These are phyloP conservation scores for Holtermannia corniformis DNA, from an alignment of 768 basidiomycete species.

Conservation along the genomic window DNA sequence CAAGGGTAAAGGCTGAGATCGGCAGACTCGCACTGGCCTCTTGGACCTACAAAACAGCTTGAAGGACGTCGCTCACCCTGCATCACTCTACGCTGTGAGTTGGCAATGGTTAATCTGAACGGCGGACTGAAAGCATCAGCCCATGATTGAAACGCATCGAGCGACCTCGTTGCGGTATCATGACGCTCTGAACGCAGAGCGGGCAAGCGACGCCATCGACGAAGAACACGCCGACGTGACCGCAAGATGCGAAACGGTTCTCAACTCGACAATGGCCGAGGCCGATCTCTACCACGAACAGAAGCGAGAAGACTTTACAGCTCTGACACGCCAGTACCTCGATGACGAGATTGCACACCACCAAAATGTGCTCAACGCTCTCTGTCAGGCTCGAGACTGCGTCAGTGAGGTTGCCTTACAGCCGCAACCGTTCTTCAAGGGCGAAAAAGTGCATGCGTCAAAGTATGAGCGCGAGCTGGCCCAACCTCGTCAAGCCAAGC, in stretches of 20 bases:
- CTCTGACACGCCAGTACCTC: background rate
- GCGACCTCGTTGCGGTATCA: conserved; percentile 60
- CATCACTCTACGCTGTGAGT: conserved; percentile 58
- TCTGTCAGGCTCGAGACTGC: background rate
- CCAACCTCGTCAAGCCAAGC: background rate
- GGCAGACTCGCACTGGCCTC: conserved; percentile 62
- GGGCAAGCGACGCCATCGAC: conserved; percentile 35
- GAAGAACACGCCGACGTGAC: conserved; percentile 54
- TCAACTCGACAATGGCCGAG: conserved; percentile 82
- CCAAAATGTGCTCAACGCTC: background rate
- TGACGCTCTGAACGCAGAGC: conserved; percentile 46
- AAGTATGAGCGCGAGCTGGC: background rate
- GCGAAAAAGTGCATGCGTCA: background rate
- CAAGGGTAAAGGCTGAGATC: conserved; percentile 55
- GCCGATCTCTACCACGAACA: conserved; percentile 61
- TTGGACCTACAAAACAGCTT: conserved; percentile 65
- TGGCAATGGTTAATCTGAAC: background rate
- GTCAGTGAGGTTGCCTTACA: background rate
- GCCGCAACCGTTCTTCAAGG: background rate
- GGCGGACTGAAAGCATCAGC: conserved; percentile 42
- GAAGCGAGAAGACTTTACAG: background rate
- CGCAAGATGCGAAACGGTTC: conserved; percentile 71
- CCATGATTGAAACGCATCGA: conserved; percentile 63
- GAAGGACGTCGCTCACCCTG: conserved; percentile 67
- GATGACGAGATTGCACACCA: background rate